Base-by-base conservation (phyloP, 2,329 filamentous ascomycete species). In the Sporothrix curviconia region DNA sequence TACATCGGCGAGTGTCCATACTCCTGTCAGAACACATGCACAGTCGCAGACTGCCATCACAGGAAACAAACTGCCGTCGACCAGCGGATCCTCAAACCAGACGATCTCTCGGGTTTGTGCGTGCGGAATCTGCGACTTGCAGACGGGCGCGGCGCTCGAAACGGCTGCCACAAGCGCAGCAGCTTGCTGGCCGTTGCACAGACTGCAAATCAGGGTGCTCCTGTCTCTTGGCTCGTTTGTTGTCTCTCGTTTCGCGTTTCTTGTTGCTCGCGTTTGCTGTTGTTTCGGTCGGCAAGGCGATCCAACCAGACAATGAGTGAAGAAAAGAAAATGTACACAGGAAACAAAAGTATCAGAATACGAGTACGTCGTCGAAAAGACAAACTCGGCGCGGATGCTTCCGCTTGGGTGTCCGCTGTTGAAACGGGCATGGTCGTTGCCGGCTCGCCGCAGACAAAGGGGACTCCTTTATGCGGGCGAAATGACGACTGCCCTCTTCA, bases 51-150 rank as follows among this genome's bases (percentile, higher is more conserved):
- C n/a, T n/a, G n/a, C n/a, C n/a, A n/a, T n/a, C n/a, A n/a, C n/a
- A n/a, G n/a, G n/a, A n/a, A n/a, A n/a, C n/a, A n/a, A n/a, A n/a
- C n/a, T n/a, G n/a, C n/a, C n/a, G n/a, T n/a, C n/a, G n/a, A n/a
- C n/a, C n/a, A n/a, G n/a, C n/a, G n/a, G 51, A 44, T 37, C 51
- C 40, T 37, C n/a, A 19, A 46, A 44, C 51, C 51, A 55, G 51
- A 53, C 25, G 12, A 43, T 43, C 17, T 6, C 11, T 4, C 24
- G n/a, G 4, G 5, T 6, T 17, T 39, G 5, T 49, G n/a, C n/a
- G n/a, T n/a, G n/a, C n/a, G n/a, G n/a, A n/a, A n/a, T n/a, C n/a
- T n/a, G n/a, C n/a, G n/a, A n/a, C n/a, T 11, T 25, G 47, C 47
- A 22, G 12, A 43, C n/a, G 11, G 28, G 2, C 11, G 6, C 19